These are phyloP conservation scores for Taphrina flavorubra DNA, from an alignment of 1,139 yeast species.

Conservation along the genomic window DNA sequence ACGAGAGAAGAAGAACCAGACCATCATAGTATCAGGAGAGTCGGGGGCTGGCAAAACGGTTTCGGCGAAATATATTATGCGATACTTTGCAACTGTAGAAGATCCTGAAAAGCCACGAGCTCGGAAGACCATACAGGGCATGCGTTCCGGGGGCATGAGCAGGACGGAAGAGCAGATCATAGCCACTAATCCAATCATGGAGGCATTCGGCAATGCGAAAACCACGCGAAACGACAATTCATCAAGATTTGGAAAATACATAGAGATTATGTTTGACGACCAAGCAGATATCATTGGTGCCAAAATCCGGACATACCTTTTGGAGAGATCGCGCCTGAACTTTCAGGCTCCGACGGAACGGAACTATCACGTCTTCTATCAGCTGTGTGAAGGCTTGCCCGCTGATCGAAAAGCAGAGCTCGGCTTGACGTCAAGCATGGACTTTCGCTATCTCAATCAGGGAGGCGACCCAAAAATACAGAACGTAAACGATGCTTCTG, in stretches of 20 bases:
- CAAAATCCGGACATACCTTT: slow-evolving; percentile 83
- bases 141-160: slow-evolving; percentile 57
- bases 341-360: slow-evolving; percentile 89
- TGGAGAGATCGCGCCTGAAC: slow-evolving; percentile 92
- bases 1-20: slow-evolving; percentile 80
- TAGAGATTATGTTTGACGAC: slow-evolving; percentile 83
- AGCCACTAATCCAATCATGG: slow-evolving; percentile 98
- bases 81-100: slow-evolving; percentile 95
- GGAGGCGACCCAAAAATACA: slow-evolving; percentile 78
- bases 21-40: slow-evolving; percentile 96
- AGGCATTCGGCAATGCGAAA: slow-evolving; percentile 97
- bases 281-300: slow-evolving; percentile 88
- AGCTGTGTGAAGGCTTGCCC: slow-evolving; percentile 77
- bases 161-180: slow-evolving; percentile 91
- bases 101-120: slow-evolving; percentile 57
- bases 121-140: slow-evolving; percentile 50
- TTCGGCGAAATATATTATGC: slow-evolving; percentile 95
- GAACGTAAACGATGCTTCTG: slow-evolving; percentile 81
- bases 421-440: slow-evolving; percentile 64
- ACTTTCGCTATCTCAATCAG: slow-evolving; percentile 84
- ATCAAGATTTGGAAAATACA: slow-evolving; percentile 93
- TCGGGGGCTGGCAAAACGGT: slow-evolving; percentile 99
- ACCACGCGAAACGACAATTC: slow-evolving; percentile 97
- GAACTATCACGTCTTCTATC: slow-evolving; percentile 95
- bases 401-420: slow-evolving; percentile 64